Evolutionary conservation across 2,329 filamentous ascomycete species (phyloP).

Genomic region (Paecilomyces variotii): DNA sequence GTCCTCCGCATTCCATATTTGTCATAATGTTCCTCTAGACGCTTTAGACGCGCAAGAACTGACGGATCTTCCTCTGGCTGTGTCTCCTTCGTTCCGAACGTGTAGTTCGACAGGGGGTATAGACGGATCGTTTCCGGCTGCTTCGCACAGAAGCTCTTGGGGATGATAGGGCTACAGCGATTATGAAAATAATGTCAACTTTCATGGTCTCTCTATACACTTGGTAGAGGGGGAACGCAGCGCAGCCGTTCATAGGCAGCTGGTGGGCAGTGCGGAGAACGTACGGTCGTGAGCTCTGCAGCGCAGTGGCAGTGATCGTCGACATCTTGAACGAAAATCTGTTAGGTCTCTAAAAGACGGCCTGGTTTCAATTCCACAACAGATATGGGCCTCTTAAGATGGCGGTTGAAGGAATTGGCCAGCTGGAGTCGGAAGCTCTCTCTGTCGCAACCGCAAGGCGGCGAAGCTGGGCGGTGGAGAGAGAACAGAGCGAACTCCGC

Average conservation of each 20-base stretch:
- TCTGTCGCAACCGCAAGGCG: constrained; percentile 1
- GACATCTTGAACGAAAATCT: constrained; percentile 53
- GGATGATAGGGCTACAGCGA: constrained; percentile 58
- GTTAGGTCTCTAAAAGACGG: background rate
- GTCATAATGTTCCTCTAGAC: constrained; percentile 90
- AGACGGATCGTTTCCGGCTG: constrained; percentile 85
- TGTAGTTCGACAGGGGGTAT: constrained; percentile 96
- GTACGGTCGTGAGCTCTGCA: constrained; percentile 67
- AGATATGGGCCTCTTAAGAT: background rate
- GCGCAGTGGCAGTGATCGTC: constrained; percentile 66
- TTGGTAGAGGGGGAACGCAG: background rate
- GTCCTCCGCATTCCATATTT: constrained; percentile 93
- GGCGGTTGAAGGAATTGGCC: background rate
- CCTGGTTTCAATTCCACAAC: background rate
- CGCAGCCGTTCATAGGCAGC: background rate
- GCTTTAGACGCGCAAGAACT: constrained; percentile 82
- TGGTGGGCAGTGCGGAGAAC: constrained; percentile 14
- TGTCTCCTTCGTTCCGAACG: constrained; percentile 95
- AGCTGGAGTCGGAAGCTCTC: constrained; percentile 1
- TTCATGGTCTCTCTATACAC: background rate
- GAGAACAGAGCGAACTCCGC: constrained; percentile 9
- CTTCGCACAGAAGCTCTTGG: constrained; percentile 76
- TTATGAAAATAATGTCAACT: background rate
- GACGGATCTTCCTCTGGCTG: constrained; percentile 97
- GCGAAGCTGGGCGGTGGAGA: background rate